Evolutionary conservation across 257 asterid species (phyloP), one percentile per base, ranked within the genome.

Genomic region (Capsicum rhomboideum): DNA sequence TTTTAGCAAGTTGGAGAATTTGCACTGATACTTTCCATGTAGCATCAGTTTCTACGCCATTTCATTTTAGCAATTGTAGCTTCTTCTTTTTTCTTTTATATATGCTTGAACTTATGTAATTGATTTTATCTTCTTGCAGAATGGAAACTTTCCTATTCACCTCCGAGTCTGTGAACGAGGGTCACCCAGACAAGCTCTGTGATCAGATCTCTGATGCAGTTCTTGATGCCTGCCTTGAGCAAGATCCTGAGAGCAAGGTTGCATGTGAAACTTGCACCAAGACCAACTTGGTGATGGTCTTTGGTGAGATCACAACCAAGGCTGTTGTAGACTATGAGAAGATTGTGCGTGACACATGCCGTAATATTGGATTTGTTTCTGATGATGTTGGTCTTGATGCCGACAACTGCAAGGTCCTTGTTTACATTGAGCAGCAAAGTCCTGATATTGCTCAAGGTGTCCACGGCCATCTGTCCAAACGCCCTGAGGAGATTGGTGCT

Each of bases 121-220:
- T 77, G 82, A 7, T 80, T 69, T 83, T 79, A 21, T 20, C 68
- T 16, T 64, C 69, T 31, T 71, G 61, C 85, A 84, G 54, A 83
- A 91, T 91, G 94, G 94, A 91, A 42, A 90, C 91, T 85, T 90
- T 91, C 89, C 84, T 91, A 80, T 91, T 90, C 86, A 91, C 94
- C 58, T 91, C 94, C 28, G 94, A 91, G 82, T 91, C 94, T 16
- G 94, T 91, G 58, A 91, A 91, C 37, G 94, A 91, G 84, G 94
- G 94, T 64, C 94, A 91, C 87, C 94, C 94, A 5, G 94, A 91
- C 86, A 91, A 91, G 91, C 94, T 91, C 83, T 91, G 94, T 31
- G 94, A 90, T 87, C 94, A 91, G 85, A 89, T 91, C 46, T 91
- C 94, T 44, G 94, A 91, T 79, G 94, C 94, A 2, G 92, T 91